These are phyloP conservation scores for Elaeis guineensis DNA, from an alignment of 176 grass and related monocot species.

Conservation along the genomic window DNA sequence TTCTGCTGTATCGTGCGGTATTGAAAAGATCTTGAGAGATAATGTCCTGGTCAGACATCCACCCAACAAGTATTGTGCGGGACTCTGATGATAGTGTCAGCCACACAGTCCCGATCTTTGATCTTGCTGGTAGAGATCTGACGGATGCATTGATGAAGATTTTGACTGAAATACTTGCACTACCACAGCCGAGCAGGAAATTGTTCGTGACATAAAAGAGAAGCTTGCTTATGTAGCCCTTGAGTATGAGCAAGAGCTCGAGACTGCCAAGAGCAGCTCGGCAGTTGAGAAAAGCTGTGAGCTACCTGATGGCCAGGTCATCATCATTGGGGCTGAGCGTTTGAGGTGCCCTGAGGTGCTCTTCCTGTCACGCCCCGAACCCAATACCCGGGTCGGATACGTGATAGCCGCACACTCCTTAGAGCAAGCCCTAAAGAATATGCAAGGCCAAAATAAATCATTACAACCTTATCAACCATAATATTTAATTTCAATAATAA, in stretches of 20 bases:
- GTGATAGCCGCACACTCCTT: too few species aligned
- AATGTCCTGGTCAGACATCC: too few species aligned
- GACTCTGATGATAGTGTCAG: slow-evolving; percentile 14
- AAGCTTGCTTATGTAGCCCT: slow-evolving; percentile 12
- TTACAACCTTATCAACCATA: too few species aligned
- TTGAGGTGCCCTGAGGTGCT: slow-evolving; percentile 16
- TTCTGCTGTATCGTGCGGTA: too few species aligned
- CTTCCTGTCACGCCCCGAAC: too few species aligned
- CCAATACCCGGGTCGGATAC: too few species aligned
- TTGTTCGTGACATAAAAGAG: slow-evolving; percentile 18
- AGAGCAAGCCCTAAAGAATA: too few species aligned
- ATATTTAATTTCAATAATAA: too few species aligned
- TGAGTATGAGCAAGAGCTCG: slow-evolving; percentile 15
- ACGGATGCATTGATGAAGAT: slow-evolving; percentile 19
- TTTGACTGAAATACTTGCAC: slow-evolving; percentile 5
- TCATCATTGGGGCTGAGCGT: slow-evolving; percentile 12
- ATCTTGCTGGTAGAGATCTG: slow-evolving; percentile 14
- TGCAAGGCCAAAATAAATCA: too few species aligned
- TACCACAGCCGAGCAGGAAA: slow-evolving; percentile 10
- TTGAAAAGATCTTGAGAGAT: too few species aligned
- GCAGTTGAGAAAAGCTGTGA: slow-evolving; percentile 12
- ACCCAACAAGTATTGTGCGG: too few species aligned
- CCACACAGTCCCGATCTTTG: slow-evolving; percentile 12
- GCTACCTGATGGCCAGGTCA: slow-evolving; percentile 16
- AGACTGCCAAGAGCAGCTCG: slow-evolving; percentile 4